phyloP scores from a whole-genome alignment of 495 filamentous ascomycete genomes.

The Clohesyomyces aquaticus region DNA sequence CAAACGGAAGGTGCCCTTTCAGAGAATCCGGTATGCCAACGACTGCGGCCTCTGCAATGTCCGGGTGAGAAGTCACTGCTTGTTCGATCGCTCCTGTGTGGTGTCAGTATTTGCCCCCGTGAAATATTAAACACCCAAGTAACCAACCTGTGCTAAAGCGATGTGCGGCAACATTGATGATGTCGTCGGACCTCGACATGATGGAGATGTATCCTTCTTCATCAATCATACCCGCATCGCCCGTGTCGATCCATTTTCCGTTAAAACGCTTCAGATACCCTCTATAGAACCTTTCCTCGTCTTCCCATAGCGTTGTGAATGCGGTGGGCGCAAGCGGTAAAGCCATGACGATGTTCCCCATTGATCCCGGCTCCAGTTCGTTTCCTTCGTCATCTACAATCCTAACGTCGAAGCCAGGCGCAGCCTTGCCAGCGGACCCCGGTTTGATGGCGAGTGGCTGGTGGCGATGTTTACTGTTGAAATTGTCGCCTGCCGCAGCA shows the following conservation, averaged over 20 bases:
- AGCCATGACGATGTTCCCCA: constrained; percentile 89
- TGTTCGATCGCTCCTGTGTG: constrained; percentile 78
- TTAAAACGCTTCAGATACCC: constrained; percentile 79
- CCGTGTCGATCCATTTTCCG: constrained; percentile 84
- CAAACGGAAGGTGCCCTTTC: constrained; percentile 90
- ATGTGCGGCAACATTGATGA: constrained; percentile 95
- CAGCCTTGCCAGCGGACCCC: constrained; percentile 83
- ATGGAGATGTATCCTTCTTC: constrained; percentile 80
- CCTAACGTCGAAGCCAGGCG: constrained; percentile 87
- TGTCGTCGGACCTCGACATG: constrained; percentile 85
- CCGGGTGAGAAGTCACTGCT: constrained; percentile 78
- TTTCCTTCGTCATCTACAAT: constrained; percentile 79
- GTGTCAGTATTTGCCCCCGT: not conserved
- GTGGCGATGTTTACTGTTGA: constrained; percentile 40
- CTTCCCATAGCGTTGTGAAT: constrained; percentile 81
- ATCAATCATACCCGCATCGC: constrained; percentile 87
- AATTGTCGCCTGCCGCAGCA: constrained; percentile 54
- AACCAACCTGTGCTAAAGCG: constrained; percentile 79
- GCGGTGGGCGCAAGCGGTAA: constrained; percentile 83
- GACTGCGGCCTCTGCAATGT: constrained; percentile 79
- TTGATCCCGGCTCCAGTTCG: constrained; percentile 66
- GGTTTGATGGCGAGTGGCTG: constrained; percentile 66
- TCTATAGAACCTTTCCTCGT: constrained; percentile 80
- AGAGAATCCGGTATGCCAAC: constrained; percentile 81
- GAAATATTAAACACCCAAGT: not conserved